phyloP scores from a whole-genome alignment of 1,139 yeast genomes.

The Ogataea hybrid region DNA sequence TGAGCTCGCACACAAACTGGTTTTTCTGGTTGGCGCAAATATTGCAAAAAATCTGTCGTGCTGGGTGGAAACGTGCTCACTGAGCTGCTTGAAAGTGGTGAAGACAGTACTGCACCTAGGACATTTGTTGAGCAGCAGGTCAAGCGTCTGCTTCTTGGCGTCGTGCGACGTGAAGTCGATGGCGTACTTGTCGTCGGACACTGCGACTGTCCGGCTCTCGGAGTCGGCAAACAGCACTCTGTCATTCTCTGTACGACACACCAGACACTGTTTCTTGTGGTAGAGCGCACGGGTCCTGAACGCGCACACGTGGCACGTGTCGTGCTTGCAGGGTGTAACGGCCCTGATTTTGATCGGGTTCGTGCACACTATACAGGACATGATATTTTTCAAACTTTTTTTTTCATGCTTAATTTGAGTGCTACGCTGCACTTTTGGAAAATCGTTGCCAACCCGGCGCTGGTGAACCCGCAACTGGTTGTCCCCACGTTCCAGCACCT shows the following conservation, averaged over 20 bases:
- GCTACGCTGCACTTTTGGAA: conserved; percentile 70
- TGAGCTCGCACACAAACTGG: conserved; percentile 72
- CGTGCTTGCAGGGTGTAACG: conserved; percentile 79
- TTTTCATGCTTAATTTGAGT: conserved; percentile 48
- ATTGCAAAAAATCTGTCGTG: conserved; percentile 69
- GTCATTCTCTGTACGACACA: conserved; percentile 74
- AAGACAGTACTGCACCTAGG: conserved; percentile 42
- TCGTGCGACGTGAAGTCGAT: conserved; percentile 50
- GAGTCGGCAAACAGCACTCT: conserved; percentile 63
- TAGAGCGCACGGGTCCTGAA: conserved; percentile 82
- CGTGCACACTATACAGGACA: conserved; percentile 80
- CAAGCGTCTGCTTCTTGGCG: conserved; percentile 44
- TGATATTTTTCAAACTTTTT: background rate
- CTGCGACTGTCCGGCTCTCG: conserved; percentile 39
- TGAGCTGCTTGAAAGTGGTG: conserved; percentile 51
- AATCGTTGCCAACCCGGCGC: conserved; percentile 58
- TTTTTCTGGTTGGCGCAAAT: conserved; percentile 75
- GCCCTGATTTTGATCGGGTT: conserved; percentile 62
- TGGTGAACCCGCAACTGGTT: conserved; percentile 67
- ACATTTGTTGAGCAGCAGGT: conserved; percentile 58
- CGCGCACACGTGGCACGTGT: conserved; percentile 79
- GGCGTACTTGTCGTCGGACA: conserved; percentile 43
- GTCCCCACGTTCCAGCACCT: conserved; percentile 66
- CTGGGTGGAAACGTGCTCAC: conserved; percentile 58
- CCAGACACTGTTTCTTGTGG: conserved; percentile 69